phyloP scores from a whole-genome alignment of 768 basidiomycete genomes.

The Chalciporus chontae region DNA sequence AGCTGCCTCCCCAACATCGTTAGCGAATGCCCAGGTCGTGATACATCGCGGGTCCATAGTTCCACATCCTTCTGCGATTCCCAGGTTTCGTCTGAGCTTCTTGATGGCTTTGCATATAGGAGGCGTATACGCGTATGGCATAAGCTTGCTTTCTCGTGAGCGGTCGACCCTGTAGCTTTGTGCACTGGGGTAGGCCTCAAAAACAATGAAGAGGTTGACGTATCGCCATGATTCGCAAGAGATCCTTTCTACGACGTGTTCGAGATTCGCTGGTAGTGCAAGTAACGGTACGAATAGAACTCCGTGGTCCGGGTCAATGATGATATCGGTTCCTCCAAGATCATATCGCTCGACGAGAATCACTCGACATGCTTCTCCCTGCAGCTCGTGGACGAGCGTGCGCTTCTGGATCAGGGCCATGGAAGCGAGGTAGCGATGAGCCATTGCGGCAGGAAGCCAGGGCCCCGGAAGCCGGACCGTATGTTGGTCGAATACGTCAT shows the following conservation, averaged over 20 bases:
- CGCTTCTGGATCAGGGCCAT: constrained; percentile 67
- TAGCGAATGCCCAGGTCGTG: constrained; percentile 61
- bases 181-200: constrained; percentile 62
- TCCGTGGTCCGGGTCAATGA: constrained; percentile 61
- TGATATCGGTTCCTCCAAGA: constrained; percentile 60
- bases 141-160: constrained; percentile 5
- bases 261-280: constrained; percentile 47
- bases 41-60: constrained; percentile 42
- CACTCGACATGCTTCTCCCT: constrained; percentile 41
- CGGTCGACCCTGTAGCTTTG: constrained; percentile 29
- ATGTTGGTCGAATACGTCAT: constrained; percentile 39
- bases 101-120: constrained; percentile 68
- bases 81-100: constrained; percentile 60
- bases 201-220: constrained; percentile 49
- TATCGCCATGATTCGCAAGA: constrained; percentile 63
- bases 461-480: constrained; percentile 43
- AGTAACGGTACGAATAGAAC: constrained; percentile 47
- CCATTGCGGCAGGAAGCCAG: constrained; percentile 28
- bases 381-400: constrained; percentile 51
- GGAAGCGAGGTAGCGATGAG: constrained; percentile 69
- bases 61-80: constrained; percentile 57
- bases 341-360: constrained; percentile 62
- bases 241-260: constrained; percentile 42
- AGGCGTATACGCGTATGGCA: constrained; percentile 52
- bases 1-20: constrained; percentile 56